Base-by-base conservation (phyloP, 768 basidiomycete genomes). In the Rickenella mellea region DNA sequence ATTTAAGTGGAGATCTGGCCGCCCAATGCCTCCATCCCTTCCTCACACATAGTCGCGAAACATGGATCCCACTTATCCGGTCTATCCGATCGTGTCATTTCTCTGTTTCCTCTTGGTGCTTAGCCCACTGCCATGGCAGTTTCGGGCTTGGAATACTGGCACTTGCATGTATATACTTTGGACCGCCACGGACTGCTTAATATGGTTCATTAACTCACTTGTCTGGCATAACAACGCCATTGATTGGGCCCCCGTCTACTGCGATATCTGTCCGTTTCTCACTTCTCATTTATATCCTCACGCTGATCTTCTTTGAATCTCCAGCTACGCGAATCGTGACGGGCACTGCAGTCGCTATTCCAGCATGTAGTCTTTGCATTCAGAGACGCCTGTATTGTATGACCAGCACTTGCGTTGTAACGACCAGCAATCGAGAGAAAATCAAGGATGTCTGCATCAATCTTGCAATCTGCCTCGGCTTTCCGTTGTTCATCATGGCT, bases 101-200 rank as follows among this genome's bases (percentile, higher is more conserved):
- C n/a, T 67, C 11, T 56, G 58, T 26, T 63, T 67, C 41, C 20
- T 73, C 20, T 45, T 70, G 0, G 54, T 64, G 10, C 48, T 76
- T 27, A 41, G 76, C 9, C 76, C 80, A 15, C 53, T 74, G 4
- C 69, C 73, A 1, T 74, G 71, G 70, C 15, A 19, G 15, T 15
- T 17, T 17, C 33, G 33, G 10, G 19, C 19, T 22, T 78, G 76
- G 73, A 82, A 85, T 54, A 69, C 76, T 8, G 84, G 82, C 21
- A 86, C 85, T 9, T 77, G 84, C 46, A 59, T 77, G 32, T 80
- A 74, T 64, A 87, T 89, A 63, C 46, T 65, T 25, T 89, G 85
- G 87, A 68, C 69, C 9, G 74, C 69, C 1, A 40, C 74, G 8
- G 65, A 64, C 14, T 79, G 77, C 55, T 69, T 88, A 33, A 70